Evolutionary conservation across 805 yeast species (phyloP).

Genomic region (Nakazawaea peltata): DNA sequence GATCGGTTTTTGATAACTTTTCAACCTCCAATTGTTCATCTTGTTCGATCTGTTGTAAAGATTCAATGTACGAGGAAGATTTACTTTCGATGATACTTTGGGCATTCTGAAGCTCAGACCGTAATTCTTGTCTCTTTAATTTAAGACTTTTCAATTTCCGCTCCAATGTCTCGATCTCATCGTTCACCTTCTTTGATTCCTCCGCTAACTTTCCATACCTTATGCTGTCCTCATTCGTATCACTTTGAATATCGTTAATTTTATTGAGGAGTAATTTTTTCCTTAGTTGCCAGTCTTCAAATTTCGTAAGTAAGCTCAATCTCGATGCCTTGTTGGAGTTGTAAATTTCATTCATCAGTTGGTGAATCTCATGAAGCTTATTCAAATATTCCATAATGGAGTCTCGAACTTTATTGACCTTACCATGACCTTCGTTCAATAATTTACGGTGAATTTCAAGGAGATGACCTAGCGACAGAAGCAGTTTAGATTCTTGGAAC

Average conservation of each 20-base stretch:
- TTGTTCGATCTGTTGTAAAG: conserved; percentile 17
- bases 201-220: conserved; percentile 28
- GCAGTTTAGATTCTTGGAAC: conserved; percentile 20
- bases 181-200: conserved; percentile 24
- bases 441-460: conserved; percentile 19
- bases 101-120: conserved; percentile 33
- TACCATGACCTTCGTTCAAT: conserved; percentile 26
- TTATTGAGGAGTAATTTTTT: conserved; percentile 25
- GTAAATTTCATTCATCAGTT: conserved; percentile 39
- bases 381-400: conserved; percentile 18
- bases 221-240: conserved; percentile 31
- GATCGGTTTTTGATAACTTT: conserved; percentile 1
- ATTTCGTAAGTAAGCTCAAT: conserved; percentile 18
- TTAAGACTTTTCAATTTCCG: conserved; percentile 23
- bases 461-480: conserved; percentile 18
- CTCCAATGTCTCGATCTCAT: conserved; percentile 32
- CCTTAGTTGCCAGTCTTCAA: conserved; percentile 33
- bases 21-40: conserved; percentile 8
- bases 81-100: conserved; percentile 43
- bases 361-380: conserved; percentile 33
- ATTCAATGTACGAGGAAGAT: conserved; percentile 34
- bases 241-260: conserved; percentile 31
- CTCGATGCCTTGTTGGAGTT: conserved; percentile 26
- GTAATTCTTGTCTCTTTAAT: conserved; percentile 25
- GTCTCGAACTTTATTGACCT: conserved; percentile 22